These are phyloP conservation scores for Aeschynomene evenia DNA, from an alignment of 306 rosid species.

Conservation along the genomic window DNA sequence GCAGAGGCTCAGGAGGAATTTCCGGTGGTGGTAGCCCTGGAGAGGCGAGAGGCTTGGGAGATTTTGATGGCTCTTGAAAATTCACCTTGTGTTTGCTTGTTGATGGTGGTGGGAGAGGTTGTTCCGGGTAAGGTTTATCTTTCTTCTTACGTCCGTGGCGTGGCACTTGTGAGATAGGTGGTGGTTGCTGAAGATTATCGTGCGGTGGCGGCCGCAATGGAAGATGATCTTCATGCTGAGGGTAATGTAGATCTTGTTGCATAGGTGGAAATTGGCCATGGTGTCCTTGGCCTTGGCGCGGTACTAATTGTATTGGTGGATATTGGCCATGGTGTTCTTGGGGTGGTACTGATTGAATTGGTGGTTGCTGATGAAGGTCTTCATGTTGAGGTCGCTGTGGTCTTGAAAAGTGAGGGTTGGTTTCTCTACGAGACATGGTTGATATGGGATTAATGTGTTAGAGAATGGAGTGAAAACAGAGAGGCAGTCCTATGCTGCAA, in stretches of 20 bases:
- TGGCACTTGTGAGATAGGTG: not conserved
- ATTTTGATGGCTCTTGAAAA: conserved; percentile 22
- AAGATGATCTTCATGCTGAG: not conserved
- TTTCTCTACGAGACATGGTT: conserved; percentile 56
- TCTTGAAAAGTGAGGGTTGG: conserved; percentile 70
- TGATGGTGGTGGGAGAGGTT: no score
- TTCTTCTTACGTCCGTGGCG: not conserved
- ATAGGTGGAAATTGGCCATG: not conserved
- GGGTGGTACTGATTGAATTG: conserved; percentile 16
- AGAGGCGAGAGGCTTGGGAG: not conserved
- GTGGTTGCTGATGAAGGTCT: conserved; percentile 25
- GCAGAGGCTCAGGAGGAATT: not conserved
- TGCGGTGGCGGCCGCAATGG: not conserved
- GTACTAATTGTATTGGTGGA: no score
- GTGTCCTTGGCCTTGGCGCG: no score
- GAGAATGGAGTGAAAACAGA: conserved; percentile 26
- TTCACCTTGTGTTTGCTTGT: conserved; percentile 24
- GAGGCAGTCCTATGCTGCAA: conserved; percentile 18
- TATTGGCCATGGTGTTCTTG: conserved; percentile 17
- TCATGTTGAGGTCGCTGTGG: conserved; percentile 29
- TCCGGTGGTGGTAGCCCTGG: not conserved
- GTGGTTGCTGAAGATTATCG: not conserved
- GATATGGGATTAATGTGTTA: not conserved
- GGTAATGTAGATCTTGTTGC: not conserved
- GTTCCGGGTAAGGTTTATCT: not conserved